These are phyloP conservation scores for Fusarium falciforme DNA, from an alignment of 2,329 filamentous ascomycete species.

Conservation along the genomic window DNA sequence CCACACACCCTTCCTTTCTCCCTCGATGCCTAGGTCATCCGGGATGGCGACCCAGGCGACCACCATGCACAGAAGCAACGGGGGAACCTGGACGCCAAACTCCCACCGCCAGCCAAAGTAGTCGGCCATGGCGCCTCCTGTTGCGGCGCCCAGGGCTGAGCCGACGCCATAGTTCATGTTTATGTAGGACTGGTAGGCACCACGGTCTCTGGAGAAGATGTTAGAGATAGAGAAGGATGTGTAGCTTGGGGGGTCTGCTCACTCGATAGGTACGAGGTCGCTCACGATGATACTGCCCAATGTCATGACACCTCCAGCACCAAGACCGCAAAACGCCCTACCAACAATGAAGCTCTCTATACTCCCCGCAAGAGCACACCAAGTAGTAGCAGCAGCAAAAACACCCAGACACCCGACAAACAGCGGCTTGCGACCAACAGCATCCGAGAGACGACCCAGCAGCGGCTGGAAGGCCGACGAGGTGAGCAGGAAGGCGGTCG, in stretches of 20 bases:
- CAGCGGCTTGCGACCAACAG: conserved; percentile 74
- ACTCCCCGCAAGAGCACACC: conserved; percentile 75
- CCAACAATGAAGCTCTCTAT: conserved; percentile 79
- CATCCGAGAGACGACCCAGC: conserved; percentile 79
- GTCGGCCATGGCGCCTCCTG: conserved; percentile 78
- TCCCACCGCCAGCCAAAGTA: conserved; percentile 79
- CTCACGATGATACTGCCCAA: conserved; percentile 78
- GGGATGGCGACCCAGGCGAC: conserved; percentile 63
- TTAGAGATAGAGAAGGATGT: neutral
- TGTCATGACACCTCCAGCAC: conserved; percentile 77
- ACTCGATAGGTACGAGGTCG: conserved; percentile 79
- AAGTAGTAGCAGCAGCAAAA: conserved; percentile 73
- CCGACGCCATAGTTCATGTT: conserved; percentile 73
- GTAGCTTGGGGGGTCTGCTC: conserved; percentile 43
- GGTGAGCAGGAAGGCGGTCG: conserved; percentile 81
- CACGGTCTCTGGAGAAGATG: conserved; percentile 53
- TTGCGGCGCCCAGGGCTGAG: conserved; percentile 71
- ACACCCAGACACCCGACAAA: conserved; percentile 73
- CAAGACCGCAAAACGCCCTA: conserved; percentile 76
- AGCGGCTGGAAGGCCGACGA: conserved; percentile 82
- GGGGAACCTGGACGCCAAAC: conserved; percentile 71
- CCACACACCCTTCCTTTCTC: conserved; percentile 55
- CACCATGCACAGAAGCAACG: conserved; percentile 58
- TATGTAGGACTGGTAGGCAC: conserved; percentile 78
- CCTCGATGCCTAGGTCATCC: conserved; percentile 61